Base-by-base conservation (phyloP, 2,329 filamentous ascomycete species). In the Aspergillus novoparasiticus region DNA sequence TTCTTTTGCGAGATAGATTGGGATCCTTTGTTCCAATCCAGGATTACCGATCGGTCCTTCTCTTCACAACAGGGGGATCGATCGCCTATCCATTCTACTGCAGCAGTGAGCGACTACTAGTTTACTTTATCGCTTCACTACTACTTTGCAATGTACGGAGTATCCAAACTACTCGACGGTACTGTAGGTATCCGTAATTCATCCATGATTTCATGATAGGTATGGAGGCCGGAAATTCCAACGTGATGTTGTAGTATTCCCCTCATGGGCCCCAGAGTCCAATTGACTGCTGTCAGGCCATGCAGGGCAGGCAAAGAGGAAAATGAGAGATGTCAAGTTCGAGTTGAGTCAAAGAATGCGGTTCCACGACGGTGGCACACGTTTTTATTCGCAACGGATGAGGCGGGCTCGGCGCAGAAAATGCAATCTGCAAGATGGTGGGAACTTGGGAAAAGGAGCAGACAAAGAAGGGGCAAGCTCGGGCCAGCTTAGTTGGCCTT, bases 391-490 rank as follows among this genome's bases (percentile, higher is more conserved):
- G 30, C 26, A 39, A 54, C 19, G n/a, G n/a, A 32, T 21, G 16
- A 32, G 34, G 50, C 28, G 30, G 28, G 50, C 51, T 54, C 51
- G n/a, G 19, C 51, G 51, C 51, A 55, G 51, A 39, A 39, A 39
- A 23, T 26, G 51, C 4, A 55, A 41, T 39, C 51, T 55, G 51
- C 51, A 55, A 26, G 51, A 55, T 39, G 51, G 51, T 39, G 32
- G 51, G 30, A 36, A 23, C 34, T 21, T 54, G 30, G 30, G 51
- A 36, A 54, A 34, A 26, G 30, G 28, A 51, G 36, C 0, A 14
- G 58, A 60, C 11, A 46, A 34, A 48, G 51, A 55, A 54, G n/a
- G 43, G 16, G n/a, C 10, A 46, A 56, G 50, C 58, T 56, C 56
- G 58, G 58, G 21, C 58, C 51, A 60, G 34, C 26, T 21, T 59